phyloP scores from a whole-genome alignment of 2,329 filamentous ascomycete genomes.

The Paracamarosporium sp. region DNA sequence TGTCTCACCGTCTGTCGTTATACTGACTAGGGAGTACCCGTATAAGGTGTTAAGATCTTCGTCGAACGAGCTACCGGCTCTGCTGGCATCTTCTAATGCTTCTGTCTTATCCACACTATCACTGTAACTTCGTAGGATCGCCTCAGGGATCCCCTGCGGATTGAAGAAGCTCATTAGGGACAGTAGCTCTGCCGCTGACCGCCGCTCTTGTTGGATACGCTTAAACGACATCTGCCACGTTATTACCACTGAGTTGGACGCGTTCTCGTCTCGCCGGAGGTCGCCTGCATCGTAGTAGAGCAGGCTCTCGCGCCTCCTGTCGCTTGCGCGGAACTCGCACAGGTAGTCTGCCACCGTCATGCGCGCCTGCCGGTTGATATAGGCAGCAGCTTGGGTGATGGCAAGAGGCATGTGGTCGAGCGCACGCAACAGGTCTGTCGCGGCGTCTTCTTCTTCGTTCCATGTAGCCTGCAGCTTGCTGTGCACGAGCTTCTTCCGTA shows the following conservation, averaged over 20 bases:
- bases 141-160: too few relatives aligned
- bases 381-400: slow-evolving; percentile 42
- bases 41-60: too few relatives aligned
- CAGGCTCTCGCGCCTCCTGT: slow-evolving; percentile 27
- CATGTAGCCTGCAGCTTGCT: too few relatives aligned
- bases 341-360: slow-evolving; percentile 44
- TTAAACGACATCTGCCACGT: slow-evolving; percentile 37
- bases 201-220: too few relatives aligned
- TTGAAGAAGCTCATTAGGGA: too few relatives aligned
- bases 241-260: slow-evolving; percentile 43
- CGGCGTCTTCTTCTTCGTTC: slow-evolving; percentile 8
- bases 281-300: slow-evolving; percentile 31
- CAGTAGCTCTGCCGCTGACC: too few relatives aligned
- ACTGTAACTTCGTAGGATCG: too few relatives aligned
- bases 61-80: too few relatives aligned
- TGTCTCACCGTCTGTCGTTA: too few relatives aligned
- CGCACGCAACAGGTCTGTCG: slow-evolving; percentile 13
- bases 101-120: too few relatives aligned
- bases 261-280: slow-evolving; percentile 40
- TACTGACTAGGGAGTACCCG: too few relatives aligned
- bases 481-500: slow-evolving; percentile 24
- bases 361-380: slow-evolving; percentile 30
- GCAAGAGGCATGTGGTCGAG: slow-evolving; percentile 43
- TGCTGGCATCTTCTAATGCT: too few relatives aligned
- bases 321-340: slow-evolving; percentile 43